phyloP scores from a whole-genome alignment of 179 eudicot genomes.

The Spinacia oleracea region DNA sequence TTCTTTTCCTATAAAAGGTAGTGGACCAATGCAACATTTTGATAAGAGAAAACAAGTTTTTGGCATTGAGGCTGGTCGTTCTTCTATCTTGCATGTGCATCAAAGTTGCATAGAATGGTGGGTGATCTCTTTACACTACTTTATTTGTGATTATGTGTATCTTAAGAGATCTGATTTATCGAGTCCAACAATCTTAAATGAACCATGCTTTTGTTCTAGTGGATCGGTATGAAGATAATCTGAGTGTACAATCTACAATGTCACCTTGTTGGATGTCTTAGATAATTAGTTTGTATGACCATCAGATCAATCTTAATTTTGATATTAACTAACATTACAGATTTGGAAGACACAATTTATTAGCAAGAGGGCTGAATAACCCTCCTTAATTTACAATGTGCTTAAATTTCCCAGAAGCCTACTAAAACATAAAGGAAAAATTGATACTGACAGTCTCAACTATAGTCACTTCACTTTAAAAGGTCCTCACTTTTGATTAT shows the following conservation, averaged over 20 bases:
- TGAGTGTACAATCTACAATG: too few species aligned
- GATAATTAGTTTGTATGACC: neutral
- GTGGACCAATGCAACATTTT: conserved; percentile 76
- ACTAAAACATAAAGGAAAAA: too few species aligned
- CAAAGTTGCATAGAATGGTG: conserved; percentile 82
- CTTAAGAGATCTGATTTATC: neutral
- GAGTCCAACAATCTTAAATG: too few species aligned
- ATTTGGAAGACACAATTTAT: neutral
- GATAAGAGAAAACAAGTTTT: conserved; percentile 61
- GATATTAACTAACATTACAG: too few species aligned
- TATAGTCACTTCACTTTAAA: too few species aligned
- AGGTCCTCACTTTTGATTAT: too few species aligned
- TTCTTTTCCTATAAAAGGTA: conserved; percentile 41
- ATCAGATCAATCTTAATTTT: neutral
- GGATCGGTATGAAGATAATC: too few species aligned
- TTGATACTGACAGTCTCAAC: too few species aligned
- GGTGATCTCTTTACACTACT: conserved; percentile 21
- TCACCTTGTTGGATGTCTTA: too few species aligned
- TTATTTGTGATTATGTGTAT: neutral
- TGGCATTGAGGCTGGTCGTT: conserved; percentile 42
- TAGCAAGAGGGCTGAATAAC: neutral
- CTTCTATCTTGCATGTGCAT: conserved; percentile 64
- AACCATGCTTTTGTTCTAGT: too few species aligned
- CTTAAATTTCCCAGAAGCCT: neutral
- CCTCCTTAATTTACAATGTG: neutral